These are phyloP conservation scores for Irpex lacteus DNA, from an alignment of 1,284 basidiomycete genomes.

Conservation along the genomic window DNA sequence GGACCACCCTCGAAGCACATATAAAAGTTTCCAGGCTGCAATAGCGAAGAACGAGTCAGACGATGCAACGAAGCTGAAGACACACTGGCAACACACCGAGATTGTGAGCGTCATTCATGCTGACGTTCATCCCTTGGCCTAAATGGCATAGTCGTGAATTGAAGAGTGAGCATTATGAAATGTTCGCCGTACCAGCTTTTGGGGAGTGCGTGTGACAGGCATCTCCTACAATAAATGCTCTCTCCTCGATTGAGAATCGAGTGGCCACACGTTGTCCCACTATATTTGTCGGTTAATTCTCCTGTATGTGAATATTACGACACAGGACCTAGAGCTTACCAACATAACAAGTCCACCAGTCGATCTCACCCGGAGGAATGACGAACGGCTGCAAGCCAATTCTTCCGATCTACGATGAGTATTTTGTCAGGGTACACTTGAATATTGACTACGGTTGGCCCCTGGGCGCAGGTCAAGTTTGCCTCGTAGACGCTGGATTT, in stretches of 20 bases:
- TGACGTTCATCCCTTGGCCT: constrained; percentile 68
- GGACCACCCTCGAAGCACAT: constrained; percentile 65
- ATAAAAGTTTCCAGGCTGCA: constrained; percentile 9
- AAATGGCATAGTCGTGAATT: not conserved
- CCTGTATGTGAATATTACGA: not conserved
- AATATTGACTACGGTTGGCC: too few species aligned
- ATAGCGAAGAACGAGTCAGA: too few species aligned
- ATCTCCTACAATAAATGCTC: constrained; percentile 80
- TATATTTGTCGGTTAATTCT: constrained; percentile 7
- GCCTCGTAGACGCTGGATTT: too few species aligned
- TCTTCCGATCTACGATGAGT: constrained; percentile 52
- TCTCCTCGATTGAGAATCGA: constrained; percentile 57
- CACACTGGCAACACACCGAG: constrained; percentile 39
- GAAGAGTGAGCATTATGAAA: not conserved
- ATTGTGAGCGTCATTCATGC: constrained; percentile 84
- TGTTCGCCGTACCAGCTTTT: constrained; percentile 51
- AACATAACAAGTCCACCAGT: constrained; percentile 82
- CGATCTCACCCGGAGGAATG: constrained; percentile 53
- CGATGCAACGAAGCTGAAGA: not conserved
- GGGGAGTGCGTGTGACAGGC: constrained; percentile 85
- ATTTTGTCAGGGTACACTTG: not conserved
- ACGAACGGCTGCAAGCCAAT: constrained; percentile 67
- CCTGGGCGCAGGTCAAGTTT: too few species aligned
- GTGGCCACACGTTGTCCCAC: constrained; percentile 79
- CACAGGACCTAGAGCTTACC: constrained; percentile 27